Evolutionary conservation across 208 protist species (phyloP).

Genomic region (Trypanosoma cruzi): DNA sequence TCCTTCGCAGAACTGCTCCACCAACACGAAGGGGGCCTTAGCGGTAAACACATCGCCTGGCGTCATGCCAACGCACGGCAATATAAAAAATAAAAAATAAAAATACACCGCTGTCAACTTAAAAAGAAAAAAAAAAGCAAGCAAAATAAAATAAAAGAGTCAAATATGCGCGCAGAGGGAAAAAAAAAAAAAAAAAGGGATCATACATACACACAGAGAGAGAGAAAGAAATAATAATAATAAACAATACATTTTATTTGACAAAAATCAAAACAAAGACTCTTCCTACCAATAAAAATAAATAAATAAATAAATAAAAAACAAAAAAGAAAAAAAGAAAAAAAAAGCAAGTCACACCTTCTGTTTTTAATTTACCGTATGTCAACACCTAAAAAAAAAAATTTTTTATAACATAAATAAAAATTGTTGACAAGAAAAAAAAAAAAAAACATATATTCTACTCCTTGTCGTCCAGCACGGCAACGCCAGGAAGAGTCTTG

Average conservation of each 20-base stretch:
- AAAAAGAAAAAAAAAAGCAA: conserved; percentile 12
- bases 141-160: conserved; percentile 26
- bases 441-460: too few relatives aligned
- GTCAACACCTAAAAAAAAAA: conserved; percentile 34
- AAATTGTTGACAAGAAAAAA: too few relatives aligned
- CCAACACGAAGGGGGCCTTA: conserved; percentile 11
- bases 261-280: too few relatives aligned
- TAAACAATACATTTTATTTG: too few relatives aligned
- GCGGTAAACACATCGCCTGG: neutral
- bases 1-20: conserved; percentile 26
- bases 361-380: too few relatives aligned
- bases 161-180: conserved; percentile 7
- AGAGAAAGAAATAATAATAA: conserved; percentile 6
- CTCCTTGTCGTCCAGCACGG: too few relatives aligned
- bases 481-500: too few relatives aligned
- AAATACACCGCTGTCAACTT: neutral
- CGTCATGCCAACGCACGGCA: neutral
- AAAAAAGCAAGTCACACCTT: too few relatives aligned
- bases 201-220: conserved; percentile 6
- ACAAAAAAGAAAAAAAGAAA: conserved; percentile 15
- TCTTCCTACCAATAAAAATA: neutral
- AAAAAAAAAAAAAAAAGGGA: conserved; percentile 8
- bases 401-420: too few relatives aligned
- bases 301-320: conserved; percentile 6
- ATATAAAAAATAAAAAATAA: neutral